phyloP scores from a whole-genome alignment of 805 yeast species.

The Saturnispora sekii region DNA sequence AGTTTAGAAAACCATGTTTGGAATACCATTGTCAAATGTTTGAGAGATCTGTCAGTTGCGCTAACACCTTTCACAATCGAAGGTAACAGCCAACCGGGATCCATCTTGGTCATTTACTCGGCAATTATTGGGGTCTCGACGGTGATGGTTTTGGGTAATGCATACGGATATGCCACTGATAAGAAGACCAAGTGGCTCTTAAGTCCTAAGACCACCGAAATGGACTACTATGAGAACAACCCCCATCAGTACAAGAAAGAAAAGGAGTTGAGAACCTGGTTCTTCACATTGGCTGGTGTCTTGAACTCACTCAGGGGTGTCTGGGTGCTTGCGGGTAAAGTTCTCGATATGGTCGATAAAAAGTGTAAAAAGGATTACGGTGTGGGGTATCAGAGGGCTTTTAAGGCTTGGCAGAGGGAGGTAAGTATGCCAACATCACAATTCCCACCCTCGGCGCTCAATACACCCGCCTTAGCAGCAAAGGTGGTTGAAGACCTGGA shows the following conservation, averaged over 20 bases:
- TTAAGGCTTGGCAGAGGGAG: constrained; percentile 2
- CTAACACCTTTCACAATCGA: constrained; percentile 28
- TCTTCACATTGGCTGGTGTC: constrained; percentile 3
- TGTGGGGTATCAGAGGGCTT: constrained; percentile 4
- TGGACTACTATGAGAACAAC: background rate
- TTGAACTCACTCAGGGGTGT: background rate
- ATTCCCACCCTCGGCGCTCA: no score
- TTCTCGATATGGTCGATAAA: constrained; percentile 1
- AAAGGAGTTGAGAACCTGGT: constrained; percentile 5
- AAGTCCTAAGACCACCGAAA: constrained; percentile 1
- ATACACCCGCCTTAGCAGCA: no score
- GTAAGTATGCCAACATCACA: no score
- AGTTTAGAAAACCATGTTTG: constrained; percentile 13
- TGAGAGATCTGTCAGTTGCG: constrained; percentile 33
- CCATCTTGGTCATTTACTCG: constrained; percentile 39
- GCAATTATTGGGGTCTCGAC: constrained; percentile 10
- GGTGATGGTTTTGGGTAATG: constrained; percentile 4
- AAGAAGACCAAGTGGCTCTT: constrained; percentile 3
- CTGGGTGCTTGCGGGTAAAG: constrained; percentile 1
- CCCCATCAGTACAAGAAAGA: constrained; percentile 3
- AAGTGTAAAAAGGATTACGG: constrained; percentile 3
- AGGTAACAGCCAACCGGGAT: constrained; percentile 34
- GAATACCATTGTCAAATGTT: constrained; percentile 29
- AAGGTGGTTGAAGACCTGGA: background rate
- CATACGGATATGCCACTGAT: background rate